Evolutionary conservation across 495 filamentous ascomycete genomes (phyloP), one percentile per base, ranked within the genome.

Genomic region (Aspergillus olivimuriae): DNA sequence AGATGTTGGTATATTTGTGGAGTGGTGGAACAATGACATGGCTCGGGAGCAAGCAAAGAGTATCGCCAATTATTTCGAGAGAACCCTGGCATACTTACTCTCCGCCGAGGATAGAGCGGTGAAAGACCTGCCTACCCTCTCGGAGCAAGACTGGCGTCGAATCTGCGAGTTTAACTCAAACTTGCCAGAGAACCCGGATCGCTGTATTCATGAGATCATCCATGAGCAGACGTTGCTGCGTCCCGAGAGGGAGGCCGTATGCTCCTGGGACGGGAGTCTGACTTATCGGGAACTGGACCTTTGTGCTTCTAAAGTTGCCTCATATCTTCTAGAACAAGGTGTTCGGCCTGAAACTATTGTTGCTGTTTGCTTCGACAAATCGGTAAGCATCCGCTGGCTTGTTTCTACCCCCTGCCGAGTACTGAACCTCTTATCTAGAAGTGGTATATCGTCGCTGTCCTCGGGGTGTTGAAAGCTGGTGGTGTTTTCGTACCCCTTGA

Each of bases 381-480:
- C 76, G 10, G 67, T 74, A 34, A 56, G 66, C 61, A 17, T 18
- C 14, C 23, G n/a, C 20, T 31, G 55, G 12, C 50, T 66, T 24
- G 14, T 26, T 42, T 55, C 48, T 33, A 57, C 66, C 4, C 2
- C 32, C n/a, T 12, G 20, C 59, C 66, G 41, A 66, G 65, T 47
- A 58, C 58, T 4, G 31, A 42, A n/a, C 26, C 0, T 11, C 34
- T 15, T n/a, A 11, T 16, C 4, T 55, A 69, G 68, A 72, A 65
- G 53, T 81, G 76, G 76, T 67, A 76, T 24, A 50, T 71, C 3
- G 69, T 83, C 16, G 67, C 76, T 19, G 72, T 78, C 58, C 61
- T 80, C 33, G 76, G 68, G 17, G 72, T 83, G 16, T 52, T 80
- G 46, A 78, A 80, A 46, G 77, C 79, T 21, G 80, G 80, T 0